Conservation (phyloP, 805 yeast genomes). For the Pichia pseudocactophila region DNA sequence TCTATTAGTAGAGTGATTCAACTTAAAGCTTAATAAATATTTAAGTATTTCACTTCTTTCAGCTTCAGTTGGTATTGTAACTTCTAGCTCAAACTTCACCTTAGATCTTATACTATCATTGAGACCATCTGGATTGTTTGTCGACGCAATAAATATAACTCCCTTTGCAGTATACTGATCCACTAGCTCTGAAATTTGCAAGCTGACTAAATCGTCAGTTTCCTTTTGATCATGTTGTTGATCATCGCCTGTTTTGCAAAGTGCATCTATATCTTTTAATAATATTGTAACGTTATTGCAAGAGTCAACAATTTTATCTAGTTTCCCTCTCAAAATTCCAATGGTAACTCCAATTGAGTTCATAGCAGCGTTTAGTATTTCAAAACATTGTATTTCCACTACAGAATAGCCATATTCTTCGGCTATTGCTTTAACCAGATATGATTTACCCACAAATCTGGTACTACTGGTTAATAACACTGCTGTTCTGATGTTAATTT, state of each 20-base stretch:
- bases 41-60: slow-evolving; percentile 63
- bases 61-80: slow-evolving; percentile 68
- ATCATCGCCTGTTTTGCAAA: slow-evolving; percentile 60
- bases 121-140: slow-evolving; percentile 58
- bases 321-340: slow-evolving; percentile 67
- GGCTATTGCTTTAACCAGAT: slow-evolving; percentile 47
- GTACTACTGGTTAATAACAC: slow-evolving; percentile 59
- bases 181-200: slow-evolving; percentile 50
- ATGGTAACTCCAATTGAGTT: slow-evolving; percentile 56
- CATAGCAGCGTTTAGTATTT: slow-evolving; percentile 56
- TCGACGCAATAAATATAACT: slow-evolving; percentile 55
- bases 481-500: slow-evolving; percentile 44
- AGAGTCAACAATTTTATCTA: slow-evolving; percentile 50
- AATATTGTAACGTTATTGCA: slow-evolving; percentile 43
- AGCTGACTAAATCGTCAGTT: slow-evolving; percentile 31
- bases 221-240: slow-evolving; percentile 30
- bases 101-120: slow-evolving; percentile 57
- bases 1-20: slow-evolving; percentile 3
- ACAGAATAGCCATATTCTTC: slow-evolving; percentile 56
- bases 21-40: slow-evolving; percentile 30
- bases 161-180: slow-evolving; percentile 41
- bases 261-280: slow-evolving; percentile 64
- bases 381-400: slow-evolving; percentile 62
- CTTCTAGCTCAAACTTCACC: slow-evolving; percentile 67
- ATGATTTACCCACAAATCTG: slow-evolving; percentile 73